Conservation (phyloP, 1,284 basidiomycete genomes). For the Cronartium ribicola region DNA sequence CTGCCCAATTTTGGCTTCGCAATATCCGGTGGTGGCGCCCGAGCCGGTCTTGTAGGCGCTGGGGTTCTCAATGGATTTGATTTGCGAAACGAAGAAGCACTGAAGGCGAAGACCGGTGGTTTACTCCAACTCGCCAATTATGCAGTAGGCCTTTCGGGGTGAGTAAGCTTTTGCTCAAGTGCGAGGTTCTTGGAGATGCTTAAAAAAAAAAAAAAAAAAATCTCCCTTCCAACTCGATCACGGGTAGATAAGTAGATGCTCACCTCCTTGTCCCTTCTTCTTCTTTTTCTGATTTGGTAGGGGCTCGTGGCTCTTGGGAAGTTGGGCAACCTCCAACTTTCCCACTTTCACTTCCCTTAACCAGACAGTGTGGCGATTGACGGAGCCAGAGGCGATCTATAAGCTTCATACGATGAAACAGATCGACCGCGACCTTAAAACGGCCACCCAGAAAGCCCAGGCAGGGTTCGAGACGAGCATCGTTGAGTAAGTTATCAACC, state of each 20-base stretch:
- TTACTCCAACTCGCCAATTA: slow-evolving; percentile 40
- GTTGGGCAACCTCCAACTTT: slow-evolving; percentile 42
- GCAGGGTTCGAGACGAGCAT: slow-evolving; percentile 40
- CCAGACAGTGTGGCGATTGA: slow-evolving; percentile 39
- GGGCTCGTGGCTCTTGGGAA: slow-evolving; percentile 37
- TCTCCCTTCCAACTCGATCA: too few species aligned
- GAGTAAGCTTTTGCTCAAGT: neutral
- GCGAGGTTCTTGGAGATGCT: neutral
- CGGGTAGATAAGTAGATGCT: too few species aligned
- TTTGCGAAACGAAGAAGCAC: slow-evolving; percentile 24
- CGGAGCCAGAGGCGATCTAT: slow-evolving; percentile 37
- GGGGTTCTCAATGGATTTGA: slow-evolving; percentile 40
- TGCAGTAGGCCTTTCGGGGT: slow-evolving; percentile 38
- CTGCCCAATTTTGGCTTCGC: slow-evolving; percentile 41
- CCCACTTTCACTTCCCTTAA: slow-evolving; percentile 38
- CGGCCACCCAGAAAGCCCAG: slow-evolving; percentile 30
- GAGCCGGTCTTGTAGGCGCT: slow-evolving; percentile 38
- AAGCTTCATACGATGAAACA: slow-evolving; percentile 34
- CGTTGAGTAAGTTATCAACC: slow-evolving; percentile 23
- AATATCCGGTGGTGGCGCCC: slow-evolving; percentile 39
- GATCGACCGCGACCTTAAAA: slow-evolving; percentile 37
- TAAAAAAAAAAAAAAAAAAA: too few species aligned
- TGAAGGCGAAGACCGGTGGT: slow-evolving; percentile 32
- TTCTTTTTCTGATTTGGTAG: slow-evolving; percentile 4
- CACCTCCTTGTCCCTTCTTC: too few species aligned